These are phyloP conservation scores for Rosa multiflora DNA, from an alignment of 306 rosid species.

Conservation along the genomic window DNA sequence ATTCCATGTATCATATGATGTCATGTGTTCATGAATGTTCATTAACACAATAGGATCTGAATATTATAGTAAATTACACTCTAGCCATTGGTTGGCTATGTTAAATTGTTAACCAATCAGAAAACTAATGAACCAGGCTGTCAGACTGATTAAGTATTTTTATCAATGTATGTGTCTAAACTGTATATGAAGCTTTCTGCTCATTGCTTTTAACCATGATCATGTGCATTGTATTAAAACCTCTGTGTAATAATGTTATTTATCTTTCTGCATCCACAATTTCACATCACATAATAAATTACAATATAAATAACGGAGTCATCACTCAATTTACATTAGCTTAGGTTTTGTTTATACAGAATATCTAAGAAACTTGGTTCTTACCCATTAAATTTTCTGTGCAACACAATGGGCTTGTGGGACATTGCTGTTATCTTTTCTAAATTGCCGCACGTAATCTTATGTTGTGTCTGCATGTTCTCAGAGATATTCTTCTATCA, in stretches of 20 bases:
- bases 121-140: background rate
- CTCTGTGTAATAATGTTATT: background rate
- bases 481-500: slow-evolving; percentile 13
- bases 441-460: slow-evolving; percentile 18
- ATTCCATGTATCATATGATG: background rate
- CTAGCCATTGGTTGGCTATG: slow-evolving; percentile 2
- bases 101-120: background rate
- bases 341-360: background rate
- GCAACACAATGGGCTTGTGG: background rate
- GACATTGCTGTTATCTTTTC: slow-evolving; percentile 25
- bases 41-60: slow-evolving; percentile 6
- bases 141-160: background rate
- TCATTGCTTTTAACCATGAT: background rate
- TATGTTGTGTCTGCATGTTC: background rate
- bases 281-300: background rate
- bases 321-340: background rate
- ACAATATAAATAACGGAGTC: background rate
- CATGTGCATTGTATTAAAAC: background rate
- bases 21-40: slow-evolving; percentile 15
- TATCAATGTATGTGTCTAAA: background rate
- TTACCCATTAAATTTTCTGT: background rate
- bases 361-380: background rate
- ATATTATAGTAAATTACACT: background rate
- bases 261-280: background rate
- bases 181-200: slow-evolving; percentile 3